These are phyloP conservation scores for Pseudopyrenochaeta lycopersici DNA, from an alignment of 2,329 filamentous ascomycete genomes.

Conservation along the genomic window DNA sequence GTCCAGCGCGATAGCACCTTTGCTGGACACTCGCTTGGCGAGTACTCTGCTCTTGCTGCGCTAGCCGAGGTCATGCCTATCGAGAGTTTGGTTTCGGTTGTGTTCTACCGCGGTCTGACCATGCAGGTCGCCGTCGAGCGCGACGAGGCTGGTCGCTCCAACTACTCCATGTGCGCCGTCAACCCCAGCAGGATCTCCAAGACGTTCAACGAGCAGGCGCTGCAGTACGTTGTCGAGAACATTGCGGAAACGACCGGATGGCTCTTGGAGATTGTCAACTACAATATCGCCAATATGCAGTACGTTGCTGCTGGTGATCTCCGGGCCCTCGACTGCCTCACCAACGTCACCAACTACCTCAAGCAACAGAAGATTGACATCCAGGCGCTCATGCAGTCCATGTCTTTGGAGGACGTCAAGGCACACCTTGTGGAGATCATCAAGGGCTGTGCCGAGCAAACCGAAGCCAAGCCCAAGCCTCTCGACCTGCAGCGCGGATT, in stretches of 20 bases:
- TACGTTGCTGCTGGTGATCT: constrained; percentile 74
- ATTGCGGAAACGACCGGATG: constrained; percentile 93
- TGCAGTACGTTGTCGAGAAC: constrained; percentile 96
- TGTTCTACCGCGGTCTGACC: constrained; percentile 98
- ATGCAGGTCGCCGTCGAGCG: constrained; percentile 99
- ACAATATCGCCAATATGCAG: constrained; percentile 77
- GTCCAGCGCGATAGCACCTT: constrained; percentile 97
- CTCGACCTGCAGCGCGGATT: constrained; percentile 93
- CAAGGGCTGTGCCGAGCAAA: constrained; percentile 84
- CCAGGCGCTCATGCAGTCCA: constrained; percentile 85
- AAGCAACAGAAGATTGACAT: constrained; percentile 98
- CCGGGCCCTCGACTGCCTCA: constrained; percentile 71
- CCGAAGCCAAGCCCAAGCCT: constrained; percentile 85
- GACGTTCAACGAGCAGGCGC: constrained; percentile 96
- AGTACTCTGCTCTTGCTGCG: constrained; percentile 96
- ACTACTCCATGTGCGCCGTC: constrained; percentile 99
- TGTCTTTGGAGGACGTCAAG: constrained; percentile 91
- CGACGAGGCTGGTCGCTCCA: constrained; percentile 89
- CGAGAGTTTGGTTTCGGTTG: constrained; percentile 95
- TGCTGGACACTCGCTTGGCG: constrained; percentile 95
- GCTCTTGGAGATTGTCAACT: constrained; percentile 99
- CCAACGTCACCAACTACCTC: constrained; percentile 90
- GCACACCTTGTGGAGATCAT: constrained; percentile 91
- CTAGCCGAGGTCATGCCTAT: constrained; percentile 99
- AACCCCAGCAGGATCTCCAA: constrained; percentile 98